These are phyloP conservation scores for Mycena polygramma DNA, from an alignment of 768 basidiomycete species.

Conservation along the genomic window DNA sequence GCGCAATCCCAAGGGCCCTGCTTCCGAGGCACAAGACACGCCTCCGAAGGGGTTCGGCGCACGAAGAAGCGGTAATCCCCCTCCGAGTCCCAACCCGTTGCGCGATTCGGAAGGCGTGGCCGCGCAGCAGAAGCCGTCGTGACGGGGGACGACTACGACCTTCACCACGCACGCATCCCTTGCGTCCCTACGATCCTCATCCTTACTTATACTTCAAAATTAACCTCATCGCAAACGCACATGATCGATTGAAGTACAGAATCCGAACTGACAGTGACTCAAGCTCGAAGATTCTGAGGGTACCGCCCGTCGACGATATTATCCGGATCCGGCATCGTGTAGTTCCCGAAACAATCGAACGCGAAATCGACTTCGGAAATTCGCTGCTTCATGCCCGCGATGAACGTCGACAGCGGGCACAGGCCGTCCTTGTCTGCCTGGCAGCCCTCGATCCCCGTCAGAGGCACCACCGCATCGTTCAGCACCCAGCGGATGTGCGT, in stretches of 20 bases:
- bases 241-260: background rate
- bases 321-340: slow-evolving; percentile 9
- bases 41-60: slow-evolving; percentile 17
- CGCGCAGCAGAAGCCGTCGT: background rate
- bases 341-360: slow-evolving; percentile 21
- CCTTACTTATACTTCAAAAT: background rate
- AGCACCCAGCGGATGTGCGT: slow-evolving; percentile 62
- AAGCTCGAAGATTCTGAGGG: slow-evolving; percentile 1
- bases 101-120: slow-evolving; percentile 4
- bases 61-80: slow-evolving; percentile 19
- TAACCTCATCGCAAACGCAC: background rate
- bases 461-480: slow-evolving; percentile 88
- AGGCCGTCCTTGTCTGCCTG: slow-evolving; percentile 71
- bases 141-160: background rate
- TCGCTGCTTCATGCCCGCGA: background rate
- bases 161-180: slow-evolving; percentile 2
- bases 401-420: slow-evolving; percentile 71
- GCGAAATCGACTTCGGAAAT: slow-evolving; percentile 9
- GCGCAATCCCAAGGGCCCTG: slow-evolving; percentile 52
- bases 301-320: slow-evolving; percentile 10
- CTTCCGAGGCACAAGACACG: background rate
- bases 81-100: slow-evolving; percentile 20
- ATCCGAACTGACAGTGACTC: background rate
- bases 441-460: slow-evolving; percentile 60
- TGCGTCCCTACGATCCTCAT: background rate